phyloP scores from a whole-genome alignment of 2,329 filamentous ascomycete species.

The Alternaria hordeiaustralica region DNA sequence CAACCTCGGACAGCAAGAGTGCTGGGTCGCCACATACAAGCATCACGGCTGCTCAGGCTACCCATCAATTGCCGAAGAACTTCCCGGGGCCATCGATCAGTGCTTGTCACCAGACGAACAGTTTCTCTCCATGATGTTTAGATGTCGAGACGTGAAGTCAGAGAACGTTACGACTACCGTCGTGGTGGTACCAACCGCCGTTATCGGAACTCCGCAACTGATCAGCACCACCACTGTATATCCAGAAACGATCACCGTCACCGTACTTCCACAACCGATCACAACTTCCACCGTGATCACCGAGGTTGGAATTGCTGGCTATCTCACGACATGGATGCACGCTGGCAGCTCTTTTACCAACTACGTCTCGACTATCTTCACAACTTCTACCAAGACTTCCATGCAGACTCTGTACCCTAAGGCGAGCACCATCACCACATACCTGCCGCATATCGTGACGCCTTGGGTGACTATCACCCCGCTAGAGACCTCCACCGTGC shows the following conservation, averaged over 20 bases:
- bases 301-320: neutral
- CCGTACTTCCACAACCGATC: neutral
- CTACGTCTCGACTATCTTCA: neutral
- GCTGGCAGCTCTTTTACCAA: neutral
- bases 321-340: neutral
- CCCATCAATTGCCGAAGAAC: neutral
- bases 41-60: conserved; percentile 11
- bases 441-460: no score
- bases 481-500: no score
- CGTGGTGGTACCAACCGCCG: neutral
- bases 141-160: conserved; percentile 4
- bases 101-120: conserved; percentile 9
- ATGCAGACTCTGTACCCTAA: no score
- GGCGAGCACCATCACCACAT: no score
- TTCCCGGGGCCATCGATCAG: conserved; percentile 9
- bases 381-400: neutral
- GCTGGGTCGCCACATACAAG: conserved; percentile 20
- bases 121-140: conserved; percentile 22
- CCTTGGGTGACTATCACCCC: no score
- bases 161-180: neutral
- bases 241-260: no score
- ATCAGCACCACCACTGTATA: no score
- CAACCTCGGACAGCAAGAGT: conserved; percentile 16
- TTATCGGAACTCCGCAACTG: neutral
- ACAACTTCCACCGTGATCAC: neutral